Base-by-base conservation (phyloP, 306 rosid genomes). In the Medicago arabica region DNA sequence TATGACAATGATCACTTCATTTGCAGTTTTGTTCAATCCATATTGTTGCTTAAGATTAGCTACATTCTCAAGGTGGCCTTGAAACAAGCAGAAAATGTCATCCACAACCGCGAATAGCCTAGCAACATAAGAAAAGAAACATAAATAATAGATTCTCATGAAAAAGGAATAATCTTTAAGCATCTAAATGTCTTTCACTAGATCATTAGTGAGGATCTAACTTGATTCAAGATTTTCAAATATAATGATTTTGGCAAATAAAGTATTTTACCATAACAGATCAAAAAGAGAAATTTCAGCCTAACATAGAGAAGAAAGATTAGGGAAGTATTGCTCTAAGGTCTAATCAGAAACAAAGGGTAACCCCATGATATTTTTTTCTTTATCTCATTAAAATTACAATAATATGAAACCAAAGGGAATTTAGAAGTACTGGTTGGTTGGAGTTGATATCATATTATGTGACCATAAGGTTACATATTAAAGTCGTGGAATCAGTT, bases 21-120 rank as follows among this genome's bases (percentile, higher is more conserved):
- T 95, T 18, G 92, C 97, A 0, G 99, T 76, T 83, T 92, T 96
- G 66, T 86, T 89, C 93, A 96, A 76, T 55, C 99, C 99, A 81
- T 96, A 96, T 72, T 96, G 99, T 80, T 96, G 98, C 86, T 96
- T 96, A 11, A 96, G 98, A 75, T 74, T 74, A 21, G 96, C 96
- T 43, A 96, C 85, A 72, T 96, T 96, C 62, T 88, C 90, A 77
- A 92, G 83, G 83, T 96, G 97, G 77, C 99, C 99, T 87, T 89
- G 89, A 83, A 96, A 96, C 86, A 96, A 70, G 90, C 99, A 96
- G 93, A 96, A 96, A 74, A 96, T 89, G 81, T 92, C 98, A 68
- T 96, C 97, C 96, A 96, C 99, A 43, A 92, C 99, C 17, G 92
- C 97, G 76, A 96, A 96, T 76, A 92, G 83, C 86, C 99, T 92